Evolutionary conservation across 495 filamentous ascomycete species (phyloP), one percentile per base, ranked within the genome.

Genomic region (Diplogelasinospora grovesii): DNA sequence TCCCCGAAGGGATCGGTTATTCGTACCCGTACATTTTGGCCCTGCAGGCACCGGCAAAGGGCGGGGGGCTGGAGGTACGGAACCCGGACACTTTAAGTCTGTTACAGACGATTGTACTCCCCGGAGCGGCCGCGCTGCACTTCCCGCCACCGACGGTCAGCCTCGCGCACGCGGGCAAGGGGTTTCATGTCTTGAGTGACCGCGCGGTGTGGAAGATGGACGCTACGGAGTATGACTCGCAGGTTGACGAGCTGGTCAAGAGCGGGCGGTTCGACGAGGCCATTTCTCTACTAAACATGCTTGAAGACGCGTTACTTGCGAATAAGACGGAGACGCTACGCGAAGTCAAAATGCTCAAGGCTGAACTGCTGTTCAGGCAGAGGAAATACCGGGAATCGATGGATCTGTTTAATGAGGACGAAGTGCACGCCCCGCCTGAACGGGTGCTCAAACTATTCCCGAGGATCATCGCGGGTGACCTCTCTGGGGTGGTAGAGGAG

Each of bases 11-110:
- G 31, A 78, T 99, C 37, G 93, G 89, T 27, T 97, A 95, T 54
- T 93, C 86, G 28, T 96, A 99, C 53, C 92, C 92, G 1, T 99
- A 96, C 54, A 71, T 99, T 27, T 66, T 99, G 25, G 85, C 89
- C 2, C 70, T 99, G 3, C 90, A 94, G 54, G 68, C 83, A 19
- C 76, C 86, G 2, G 73, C 83, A 2, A 93, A 92, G 60, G n/a
- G n/a, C n/a, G 93, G 94, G 2, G 77, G 79, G 7, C 63, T 99
- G 19, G 93, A 97, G 53, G 81, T 97, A 4, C 74, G 92, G 11
- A 99, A 97, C 52, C 93, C 92, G 0, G 85, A 94, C 35, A 96
- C 89, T 0, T 56, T 96, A 27, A 89, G 80, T 23, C 61, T 97
- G 8, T 69, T 97, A 5, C 92, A 99, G 62, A 85, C 81, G 0